Conservation (phyloP, 2,329 filamentous ascomycete species). For the Trichoderma simmonsii region DNA sequence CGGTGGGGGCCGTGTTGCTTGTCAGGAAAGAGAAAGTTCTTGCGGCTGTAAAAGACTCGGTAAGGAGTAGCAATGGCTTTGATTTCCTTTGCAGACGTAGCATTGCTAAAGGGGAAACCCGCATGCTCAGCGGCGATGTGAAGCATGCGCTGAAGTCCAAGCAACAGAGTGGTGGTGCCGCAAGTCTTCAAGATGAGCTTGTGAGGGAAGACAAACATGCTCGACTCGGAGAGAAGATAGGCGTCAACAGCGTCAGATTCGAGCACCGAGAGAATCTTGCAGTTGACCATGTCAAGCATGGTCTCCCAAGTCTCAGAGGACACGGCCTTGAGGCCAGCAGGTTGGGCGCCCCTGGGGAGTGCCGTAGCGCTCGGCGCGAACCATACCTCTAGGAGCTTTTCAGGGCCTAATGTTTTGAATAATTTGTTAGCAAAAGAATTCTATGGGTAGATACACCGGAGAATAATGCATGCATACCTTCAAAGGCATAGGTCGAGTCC, state of each 20-base stretch:
- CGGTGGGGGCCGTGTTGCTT: constrained; percentile 91
- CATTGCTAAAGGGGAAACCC: constrained; percentile 81
- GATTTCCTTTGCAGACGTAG: constrained; percentile 62
- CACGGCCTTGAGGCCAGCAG: constrained; percentile 82
- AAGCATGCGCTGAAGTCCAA: constrained; percentile 83
- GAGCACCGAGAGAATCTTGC: constrained; percentile 93
- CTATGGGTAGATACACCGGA: background rate
- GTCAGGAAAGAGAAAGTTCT: constrained; percentile 96
- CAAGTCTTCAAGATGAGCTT: constrained; percentile 99
- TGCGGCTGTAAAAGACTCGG: constrained; percentile 97
- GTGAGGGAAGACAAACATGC: constrained; percentile 99
- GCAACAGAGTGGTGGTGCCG: constrained; percentile 89
- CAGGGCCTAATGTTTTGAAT: constrained; percentile 59
- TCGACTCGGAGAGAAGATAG: constrained; percentile 95
- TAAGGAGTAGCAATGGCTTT: constrained; percentile 81
- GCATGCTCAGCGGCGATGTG: constrained; percentile 86
- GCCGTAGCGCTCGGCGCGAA: constrained; percentile 77
- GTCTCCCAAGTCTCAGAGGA: constrained; percentile 83
- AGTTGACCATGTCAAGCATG: constrained; percentile 98
- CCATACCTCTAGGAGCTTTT: constrained; percentile 98
- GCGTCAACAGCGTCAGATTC: constrained; percentile 93
- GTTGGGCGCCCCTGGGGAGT: constrained; percentile 66
- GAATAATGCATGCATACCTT: constrained; percentile 53
- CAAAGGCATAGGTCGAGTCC: constrained; percentile 94
- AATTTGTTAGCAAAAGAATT: constrained; percentile 15